These are phyloP conservation scores for Naegleria fowleri DNA, from an alignment of 208 protist genomes.

Conservation along the genomic window DNA sequence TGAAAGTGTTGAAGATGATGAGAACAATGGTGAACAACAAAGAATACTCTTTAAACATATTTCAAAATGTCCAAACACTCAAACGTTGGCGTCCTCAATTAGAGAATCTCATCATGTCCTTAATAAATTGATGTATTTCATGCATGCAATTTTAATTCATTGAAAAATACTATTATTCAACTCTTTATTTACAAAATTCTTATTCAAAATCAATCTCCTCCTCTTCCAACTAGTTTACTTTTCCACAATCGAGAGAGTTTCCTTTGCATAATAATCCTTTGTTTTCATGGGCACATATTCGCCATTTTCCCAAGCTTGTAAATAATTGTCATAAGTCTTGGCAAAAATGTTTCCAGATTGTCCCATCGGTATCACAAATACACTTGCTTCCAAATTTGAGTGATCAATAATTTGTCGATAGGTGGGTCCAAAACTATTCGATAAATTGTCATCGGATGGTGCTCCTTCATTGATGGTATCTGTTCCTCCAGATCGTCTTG, in stretches of 20 bases:
- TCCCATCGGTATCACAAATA: constrained; percentile 6
- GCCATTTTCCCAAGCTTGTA: not conserved
- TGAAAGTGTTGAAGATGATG: too few relatives aligned
- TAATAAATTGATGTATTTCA: too few relatives aligned
- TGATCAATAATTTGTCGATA: constrained; percentile 5
- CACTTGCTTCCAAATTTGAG: not conserved
- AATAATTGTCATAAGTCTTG: not conserved
- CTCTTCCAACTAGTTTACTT: too few relatives aligned
- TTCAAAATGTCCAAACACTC: too few relatives aligned
- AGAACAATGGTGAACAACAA: too few relatives aligned
- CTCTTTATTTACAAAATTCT: too few relatives aligned
- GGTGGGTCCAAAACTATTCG: not conserved
- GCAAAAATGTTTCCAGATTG: constrained; percentile 24
- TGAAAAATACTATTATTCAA: too few relatives aligned
- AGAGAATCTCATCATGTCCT: too few relatives aligned
- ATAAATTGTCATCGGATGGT: not conserved
- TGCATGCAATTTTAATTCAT: too few relatives aligned
- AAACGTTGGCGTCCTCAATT: too few relatives aligned
- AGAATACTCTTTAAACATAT: too few relatives aligned
- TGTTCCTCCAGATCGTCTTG: not conserved
- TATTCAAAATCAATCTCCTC: too few relatives aligned
- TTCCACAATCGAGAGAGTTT: not conserved
- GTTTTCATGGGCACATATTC: constrained; percentile 1
- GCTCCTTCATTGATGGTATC: not conserved
- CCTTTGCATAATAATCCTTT: not conserved